Conservation (phyloP, 1,284 basidiomycete species). For the Afroboletus lepidellus region DNA sequence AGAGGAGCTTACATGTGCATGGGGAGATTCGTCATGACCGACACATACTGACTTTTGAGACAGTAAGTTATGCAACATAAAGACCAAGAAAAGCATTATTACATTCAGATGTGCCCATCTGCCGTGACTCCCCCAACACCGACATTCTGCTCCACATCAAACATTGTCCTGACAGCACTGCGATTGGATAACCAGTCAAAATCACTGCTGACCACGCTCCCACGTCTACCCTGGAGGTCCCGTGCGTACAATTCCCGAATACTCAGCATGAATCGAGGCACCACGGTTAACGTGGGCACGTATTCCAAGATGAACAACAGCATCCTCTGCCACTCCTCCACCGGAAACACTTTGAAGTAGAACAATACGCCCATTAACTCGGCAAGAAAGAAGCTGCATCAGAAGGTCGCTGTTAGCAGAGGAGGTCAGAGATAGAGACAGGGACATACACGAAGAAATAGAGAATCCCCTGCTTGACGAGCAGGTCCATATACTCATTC, state of each 20-base stretch:
- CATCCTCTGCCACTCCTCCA: background rate
- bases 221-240: background rate
- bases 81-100: background rate
- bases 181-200: background rate
- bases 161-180: background rate
- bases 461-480: too few species aligned
- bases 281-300: constrained; percentile 3
- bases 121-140: too few species aligned
- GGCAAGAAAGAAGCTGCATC: background rate
- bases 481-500: background rate
- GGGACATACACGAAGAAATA: background rate
- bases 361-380: background rate
- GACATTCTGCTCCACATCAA: background rate
- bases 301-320: background rate
- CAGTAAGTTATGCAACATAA: background rate
- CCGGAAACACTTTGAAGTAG: background rate
- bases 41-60: too few species aligned
- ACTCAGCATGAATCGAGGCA: background rate
- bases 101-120: background rate
- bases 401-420: too few species aligned
- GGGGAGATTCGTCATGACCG: too few species aligned
- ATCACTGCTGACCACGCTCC: background rate
- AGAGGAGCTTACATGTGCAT: too few species aligned
- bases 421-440: background rate
- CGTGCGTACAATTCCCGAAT: background rate